These are phyloP conservation scores for Elsinoe batatas DNA, from an alignment of 2,329 filamentous ascomycete genomes.

Conservation along the genomic window DNA sequence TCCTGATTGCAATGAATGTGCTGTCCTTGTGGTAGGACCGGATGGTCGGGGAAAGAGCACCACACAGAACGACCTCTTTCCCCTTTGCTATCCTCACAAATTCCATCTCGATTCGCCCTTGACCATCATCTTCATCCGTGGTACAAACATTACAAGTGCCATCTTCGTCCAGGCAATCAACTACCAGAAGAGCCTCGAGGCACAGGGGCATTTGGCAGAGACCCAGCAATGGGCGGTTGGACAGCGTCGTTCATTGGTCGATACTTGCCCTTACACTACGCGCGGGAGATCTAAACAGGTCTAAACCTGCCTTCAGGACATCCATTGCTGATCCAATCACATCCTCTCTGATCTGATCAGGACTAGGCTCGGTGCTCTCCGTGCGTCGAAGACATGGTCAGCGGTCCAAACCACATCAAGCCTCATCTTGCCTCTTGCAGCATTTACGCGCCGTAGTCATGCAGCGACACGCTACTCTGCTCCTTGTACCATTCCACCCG, in stretches of 20 bases:
- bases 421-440: slow-evolving; percentile 1
- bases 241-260: neutral
- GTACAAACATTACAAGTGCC: slow-evolving; percentile 1
- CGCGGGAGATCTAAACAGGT: neutral
- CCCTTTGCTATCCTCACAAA: neutral
- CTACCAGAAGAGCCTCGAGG: neutral
- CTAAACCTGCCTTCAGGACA: slow-evolving; percentile 1
- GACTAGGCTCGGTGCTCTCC: slow-evolving; percentile 2
- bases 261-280: neutral
- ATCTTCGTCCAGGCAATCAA: neutral
- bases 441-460: slow-evolving; percentile 12
- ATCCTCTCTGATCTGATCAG: neutral
- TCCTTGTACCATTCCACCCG: slow-evolving; percentile 3
- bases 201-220: neutral
- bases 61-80: neutral
- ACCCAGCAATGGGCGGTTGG: neutral
- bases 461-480: neutral
- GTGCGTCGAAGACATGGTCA: slow-evolving; percentile 2
- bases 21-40: neutral
- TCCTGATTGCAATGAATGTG: neutral
- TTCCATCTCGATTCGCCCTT: neutral
- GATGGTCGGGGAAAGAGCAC: no score
- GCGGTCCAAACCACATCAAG: slow-evolving; percentile 6
- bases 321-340: slow-evolving; percentile 1
- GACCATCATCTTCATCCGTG: neutral